Conservation (phyloP, 2,329 filamentous ascomycete species). For the Paecilomyces sp. region DNA sequence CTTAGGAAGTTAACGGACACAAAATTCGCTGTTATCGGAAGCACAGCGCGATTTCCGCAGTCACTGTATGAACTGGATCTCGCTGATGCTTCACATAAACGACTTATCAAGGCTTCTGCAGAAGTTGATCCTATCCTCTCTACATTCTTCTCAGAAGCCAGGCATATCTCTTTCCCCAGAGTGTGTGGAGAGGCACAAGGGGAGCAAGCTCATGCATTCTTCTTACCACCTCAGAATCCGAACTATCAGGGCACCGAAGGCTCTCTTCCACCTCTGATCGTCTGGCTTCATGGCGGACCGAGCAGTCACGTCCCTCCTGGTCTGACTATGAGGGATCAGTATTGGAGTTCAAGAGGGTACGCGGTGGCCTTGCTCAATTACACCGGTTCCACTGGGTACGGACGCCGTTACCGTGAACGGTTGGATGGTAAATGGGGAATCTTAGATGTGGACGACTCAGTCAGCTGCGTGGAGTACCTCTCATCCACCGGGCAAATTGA, state of each 20-base stretch:
- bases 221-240: conserved; percentile 45
- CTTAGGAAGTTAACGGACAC: conserved; percentile 28
- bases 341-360: conserved; percentile 49
- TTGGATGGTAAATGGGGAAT: conserved; percentile 47
- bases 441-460: conserved; percentile 45
- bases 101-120: background rate
- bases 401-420: conserved; percentile 43
- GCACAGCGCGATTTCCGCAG: background rate
- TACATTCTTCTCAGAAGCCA: conserved; percentile 31
- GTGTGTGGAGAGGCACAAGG: conserved; percentile 16
- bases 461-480: conserved; percentile 40
- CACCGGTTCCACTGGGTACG: conserved; percentile 46
- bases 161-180: conserved; percentile 29
- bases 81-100: background rate
- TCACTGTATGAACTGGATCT: conserved; percentile 1
- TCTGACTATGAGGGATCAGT: conserved; percentile 42
- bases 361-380: conserved; percentile 48
- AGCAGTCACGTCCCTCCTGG: conserved; percentile 39
- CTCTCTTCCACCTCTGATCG: conserved; percentile 42
- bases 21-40: conserved; percentile 33
- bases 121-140: conserved; percentile 3
- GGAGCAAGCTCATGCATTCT: conserved; percentile 37
- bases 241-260: conserved; percentile 31
- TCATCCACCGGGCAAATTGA: conserved; percentile 30
- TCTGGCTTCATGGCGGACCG: conserved; percentile 48